Evolutionary conservation across 163 green algal species (phyloP), one percentile per base, ranked within the genome.

Genomic region (Chlorella variabilis): DNA sequence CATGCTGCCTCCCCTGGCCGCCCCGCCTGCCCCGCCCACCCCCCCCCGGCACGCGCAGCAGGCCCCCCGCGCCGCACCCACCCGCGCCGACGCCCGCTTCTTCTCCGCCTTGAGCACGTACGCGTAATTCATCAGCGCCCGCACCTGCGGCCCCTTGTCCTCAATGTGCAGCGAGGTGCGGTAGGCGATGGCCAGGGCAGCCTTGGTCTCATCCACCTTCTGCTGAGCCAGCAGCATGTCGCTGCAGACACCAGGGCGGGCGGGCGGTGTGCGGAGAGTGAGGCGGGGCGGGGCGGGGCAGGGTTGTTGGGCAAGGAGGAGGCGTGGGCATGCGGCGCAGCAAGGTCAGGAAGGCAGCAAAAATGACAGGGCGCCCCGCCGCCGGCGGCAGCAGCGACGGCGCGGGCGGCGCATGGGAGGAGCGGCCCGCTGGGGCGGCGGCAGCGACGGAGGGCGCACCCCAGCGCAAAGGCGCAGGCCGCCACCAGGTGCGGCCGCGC

Each of bases 211-310:
- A 33, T 82, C 68, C 3, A 83, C 20, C 49, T 82, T 75, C 34
- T 61, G 65, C 77, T 87, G 74, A 9, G 77, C 77, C 48, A 87
- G 39, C 38, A 79, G 61, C 68, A 87, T 84, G 78, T 87, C 83
- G 36, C 71, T 73, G 77, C 62, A 56, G 59, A 4, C n/a, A 67
- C 4, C 9, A 0, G 17, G 56, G n/a, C 20, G 4, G 51, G 6
- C 4, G 36, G 17, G 63, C 63, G 31, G 34, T n/a, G n/a, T n/a
- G n/a, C n/a, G n/a, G n/a, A n/a, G n/a, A n/a, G n/a, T n/a, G n/a
- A n/a, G n/a, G n/a, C n/a, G 17, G 36, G 34, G 63, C 34, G 36
- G 34, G 2, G 63, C 6, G 36, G 63, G 3, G 20, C n/a, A 27
- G 25, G 8, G 59, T 38, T 27, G 65, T 11, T 17, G n/a, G 65